Evolutionary conservation across 1,284 basidiomycete species (phyloP).

Genomic region (Waitea zeae): DNA sequence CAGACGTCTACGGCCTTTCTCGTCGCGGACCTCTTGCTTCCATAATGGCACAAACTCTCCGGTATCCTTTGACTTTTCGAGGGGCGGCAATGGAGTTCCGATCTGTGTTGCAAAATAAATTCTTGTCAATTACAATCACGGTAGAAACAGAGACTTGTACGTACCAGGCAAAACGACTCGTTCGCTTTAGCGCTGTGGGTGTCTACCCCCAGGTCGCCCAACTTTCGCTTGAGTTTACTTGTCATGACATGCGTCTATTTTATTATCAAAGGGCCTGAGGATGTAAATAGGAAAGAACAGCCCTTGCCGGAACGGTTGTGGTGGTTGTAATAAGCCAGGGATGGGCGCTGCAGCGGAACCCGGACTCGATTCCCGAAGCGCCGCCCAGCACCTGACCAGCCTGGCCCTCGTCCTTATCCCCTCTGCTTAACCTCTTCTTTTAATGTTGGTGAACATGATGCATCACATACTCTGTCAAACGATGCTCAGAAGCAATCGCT

Average conservation of each 20-base stretch:
- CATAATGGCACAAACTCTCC: constrained; percentile 92
- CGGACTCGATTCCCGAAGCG: constrained; percentile 21
- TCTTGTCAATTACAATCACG: background rate
- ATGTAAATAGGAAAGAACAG: background rate
- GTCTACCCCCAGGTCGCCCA: constrained; percentile 68
- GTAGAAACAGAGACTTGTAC: constrained; percentile 23
- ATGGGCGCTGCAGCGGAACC: background rate
- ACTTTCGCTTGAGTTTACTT: constrained; percentile 57
- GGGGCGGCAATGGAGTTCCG: constrained; percentile 80
- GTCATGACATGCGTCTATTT: constrained; percentile 14
- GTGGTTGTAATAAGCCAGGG: background rate
- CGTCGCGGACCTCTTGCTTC: constrained; percentile 95
- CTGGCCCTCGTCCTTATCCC: constrained; percentile 12
- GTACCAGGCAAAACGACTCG: constrained; percentile 80
- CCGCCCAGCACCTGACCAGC: constrained; percentile 27
- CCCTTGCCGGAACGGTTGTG: background rate
- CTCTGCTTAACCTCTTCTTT: background rate
- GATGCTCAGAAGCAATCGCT: too few relatives aligned
- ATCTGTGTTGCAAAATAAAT: constrained; percentile 47
- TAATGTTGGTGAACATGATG: too few relatives aligned
- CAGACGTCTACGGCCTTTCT: constrained; percentile 80
- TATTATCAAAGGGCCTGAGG: background rate
- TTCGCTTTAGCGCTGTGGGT: constrained; percentile 50
- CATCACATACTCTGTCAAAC: too few relatives aligned
- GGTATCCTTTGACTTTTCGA: constrained; percentile 77